Conservation (phyloP, 805 yeast genomes). For the Starmera amethionina region DNA sequence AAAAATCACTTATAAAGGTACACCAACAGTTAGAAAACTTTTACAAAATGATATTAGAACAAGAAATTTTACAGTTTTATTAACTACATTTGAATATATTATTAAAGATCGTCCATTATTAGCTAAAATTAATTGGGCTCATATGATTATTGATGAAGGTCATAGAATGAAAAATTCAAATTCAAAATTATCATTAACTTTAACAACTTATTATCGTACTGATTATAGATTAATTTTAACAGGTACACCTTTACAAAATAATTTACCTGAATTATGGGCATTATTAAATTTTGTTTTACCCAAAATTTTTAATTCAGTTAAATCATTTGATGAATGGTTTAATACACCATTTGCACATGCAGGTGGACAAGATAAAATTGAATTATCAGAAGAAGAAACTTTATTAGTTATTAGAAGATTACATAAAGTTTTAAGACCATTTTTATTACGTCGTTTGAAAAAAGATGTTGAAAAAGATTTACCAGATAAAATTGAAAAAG, state of each 20-base stretch:
- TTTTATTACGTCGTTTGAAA: conserved; percentile 72
- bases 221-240: conserved; percentile 73
- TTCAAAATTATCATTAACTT: conserved; percentile 63
- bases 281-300: conserved; percentile 74
- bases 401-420: conserved; percentile 73
- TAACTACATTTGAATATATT: conserved; percentile 77
- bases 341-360: conserved; percentile 83
- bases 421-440: conserved; percentile 80
- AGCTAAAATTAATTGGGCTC: conserved; percentile 65
- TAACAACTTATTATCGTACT: conserved; percentile 62
- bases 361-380: conserved; percentile 73
- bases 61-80: conserved; percentile 65
- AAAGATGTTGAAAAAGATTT: conserved; percentile 81
- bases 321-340: conserved; percentile 85
- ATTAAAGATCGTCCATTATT: conserved; percentile 67
- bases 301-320: conserved; percentile 75
- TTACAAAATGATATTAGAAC: conserved; percentile 53
- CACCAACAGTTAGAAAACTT: conserved; percentile 60
- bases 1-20: conserved; percentile 68
- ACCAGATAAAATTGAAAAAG: conserved; percentile 79
- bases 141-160: conserved; percentile 88
- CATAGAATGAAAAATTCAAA: conserved; percentile 79
- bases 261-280: conserved; percentile 82
- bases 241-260: conserved; percentile 83
- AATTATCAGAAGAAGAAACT: conserved; percentile 78